These are phyloP conservation scores for Omphalea diandra DNA, from an alignment of 441 rosid genomes.

Conservation along the genomic window DNA sequence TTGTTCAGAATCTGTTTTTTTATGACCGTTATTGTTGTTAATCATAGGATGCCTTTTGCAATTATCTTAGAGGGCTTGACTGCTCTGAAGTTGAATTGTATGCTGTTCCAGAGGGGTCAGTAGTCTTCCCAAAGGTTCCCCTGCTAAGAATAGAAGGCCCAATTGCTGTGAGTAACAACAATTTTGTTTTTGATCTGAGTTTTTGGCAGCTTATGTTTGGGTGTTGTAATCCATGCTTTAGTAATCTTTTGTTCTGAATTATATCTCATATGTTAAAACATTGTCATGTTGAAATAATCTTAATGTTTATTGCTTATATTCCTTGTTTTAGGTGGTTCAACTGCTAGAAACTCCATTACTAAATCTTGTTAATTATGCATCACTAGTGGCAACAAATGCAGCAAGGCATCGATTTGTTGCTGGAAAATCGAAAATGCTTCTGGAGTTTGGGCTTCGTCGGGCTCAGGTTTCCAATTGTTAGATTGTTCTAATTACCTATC, in stretches of 20 bases:
- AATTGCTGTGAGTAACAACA: conserved; percentile 73
- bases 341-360: conserved; percentile 87
- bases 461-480: conserved; percentile 71
- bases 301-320: too few species aligned
- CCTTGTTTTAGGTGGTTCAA: conserved; percentile 66
- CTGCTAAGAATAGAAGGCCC: conserved; percentile 91
- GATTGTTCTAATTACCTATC: conserved; percentile 5
- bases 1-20: too few species aligned
- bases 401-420: conserved; percentile 93
- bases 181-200: conserved; percentile 7
- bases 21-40: too few species aligned
- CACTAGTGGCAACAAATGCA: conserved; percentile 86
- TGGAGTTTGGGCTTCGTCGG: conserved; percentile 91
- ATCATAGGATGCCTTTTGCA: conserved; percentile 71
- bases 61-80: conserved; percentile 77
- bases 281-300: too few species aligned
- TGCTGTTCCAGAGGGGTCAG: conserved; percentile 87
- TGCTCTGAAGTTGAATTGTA: conserved; percentile 89
- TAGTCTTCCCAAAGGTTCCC: conserved; percentile 96
- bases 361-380: conserved; percentile 85
- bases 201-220: background rate
- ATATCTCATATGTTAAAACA: too few species aligned
- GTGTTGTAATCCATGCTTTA: background rate
- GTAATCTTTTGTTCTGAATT: too few species aligned
- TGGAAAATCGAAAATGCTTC: conserved; percentile 70